Evolutionary conservation across 2,329 filamentous ascomycete genomes (phyloP).

Genomic region (Coniella lustricola): DNA sequence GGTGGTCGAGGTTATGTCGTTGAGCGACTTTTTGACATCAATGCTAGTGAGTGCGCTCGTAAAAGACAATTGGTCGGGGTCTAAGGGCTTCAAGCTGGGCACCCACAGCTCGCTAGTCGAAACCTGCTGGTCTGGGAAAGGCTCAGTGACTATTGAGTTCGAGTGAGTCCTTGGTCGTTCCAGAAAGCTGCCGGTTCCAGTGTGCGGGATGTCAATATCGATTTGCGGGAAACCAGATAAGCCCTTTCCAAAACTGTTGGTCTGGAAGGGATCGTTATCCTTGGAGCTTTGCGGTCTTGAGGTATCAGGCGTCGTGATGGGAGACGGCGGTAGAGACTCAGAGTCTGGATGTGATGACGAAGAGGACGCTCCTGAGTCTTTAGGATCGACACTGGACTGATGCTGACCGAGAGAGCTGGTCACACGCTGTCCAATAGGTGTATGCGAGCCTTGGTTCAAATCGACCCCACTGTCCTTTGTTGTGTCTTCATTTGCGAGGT

Average conservation of each 20-base stretch:
- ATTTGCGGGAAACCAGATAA: slow-evolving; percentile 3
- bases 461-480: background rate
- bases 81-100: slow-evolving; percentile 20
- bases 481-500: background rate
- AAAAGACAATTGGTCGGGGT: slow-evolving; percentile 22
- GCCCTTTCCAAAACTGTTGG: slow-evolving; percentile 16
- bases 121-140: slow-evolving; percentile 1
- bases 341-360: slow-evolving; percentile 34
- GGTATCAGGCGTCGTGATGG: slow-evolving; percentile 33
- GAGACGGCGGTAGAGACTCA: slow-evolving; percentile 30
- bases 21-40: slow-evolving; percentile 10
- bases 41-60: slow-evolving; percentile 19
- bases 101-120: slow-evolving; percentile 9
- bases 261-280: slow-evolving; percentile 21
- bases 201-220: slow-evolving; percentile 5
- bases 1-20: background rate
- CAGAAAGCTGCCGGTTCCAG: background rate
- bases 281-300: slow-evolving; percentile 36
- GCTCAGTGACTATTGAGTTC: slow-evolving; percentile 4
- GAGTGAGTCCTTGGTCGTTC: background rate
- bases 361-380: slow-evolving; percentile 32
- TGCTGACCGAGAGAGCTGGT: background rate
- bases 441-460: background rate
- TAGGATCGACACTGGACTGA: slow-evolving; percentile 19
- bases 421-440: background rate